These are phyloP conservation scores for Penicillium sp. DNA, from an alignment of 2,329 filamentous ascomycete species.

Conservation along the genomic window DNA sequence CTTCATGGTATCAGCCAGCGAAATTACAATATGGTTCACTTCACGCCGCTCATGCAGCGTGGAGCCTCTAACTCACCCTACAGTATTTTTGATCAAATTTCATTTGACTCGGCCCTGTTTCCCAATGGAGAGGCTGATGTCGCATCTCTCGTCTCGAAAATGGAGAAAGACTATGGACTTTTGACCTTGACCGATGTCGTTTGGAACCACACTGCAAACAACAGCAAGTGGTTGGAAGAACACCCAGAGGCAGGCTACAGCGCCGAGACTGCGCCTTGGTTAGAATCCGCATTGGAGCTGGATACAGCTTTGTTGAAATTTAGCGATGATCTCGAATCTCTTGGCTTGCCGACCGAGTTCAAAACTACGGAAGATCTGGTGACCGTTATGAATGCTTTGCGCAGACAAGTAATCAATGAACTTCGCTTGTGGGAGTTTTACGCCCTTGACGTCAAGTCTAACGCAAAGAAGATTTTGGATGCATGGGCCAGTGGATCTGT, in stretches of 20 bases:
- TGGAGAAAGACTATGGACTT: conserved; percentile 81
- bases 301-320: conserved; percentile 70
- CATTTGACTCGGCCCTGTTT: conserved; percentile 80
- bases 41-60: conserved; percentile 86
- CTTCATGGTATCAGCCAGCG: conserved; percentile 82
- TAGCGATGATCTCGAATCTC: conserved; percentile 59
- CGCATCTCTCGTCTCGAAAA: conserved; percentile 69
- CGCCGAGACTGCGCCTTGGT: conserved; percentile 77
- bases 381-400: conserved; percentile 79
- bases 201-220: conserved; percentile 96
- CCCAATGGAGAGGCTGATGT: conserved; percentile 83
- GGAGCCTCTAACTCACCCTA: conserved; percentile 94
- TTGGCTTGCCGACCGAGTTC: conserved; percentile 75
- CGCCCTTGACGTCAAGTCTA: conserved; percentile 72
- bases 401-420: conserved; percentile 72
- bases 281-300: conserved; percentile 69
- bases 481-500: conserved; percentile 61
- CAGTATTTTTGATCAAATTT: conserved; percentile 89
- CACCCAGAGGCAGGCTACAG: conserved; percentile 97
- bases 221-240: conserved; percentile 88
- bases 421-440: conserved; percentile 94
- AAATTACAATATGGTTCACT: conserved; percentile 99
- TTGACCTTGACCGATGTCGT: conserved; percentile 94
- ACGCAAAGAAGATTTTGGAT: conserved; percentile 66
- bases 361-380: conserved; percentile 70